Evolutionary conservation across 352 stramenopile genomes (phyloP).

Genomic region (Phytophthora palmivora): DNA sequence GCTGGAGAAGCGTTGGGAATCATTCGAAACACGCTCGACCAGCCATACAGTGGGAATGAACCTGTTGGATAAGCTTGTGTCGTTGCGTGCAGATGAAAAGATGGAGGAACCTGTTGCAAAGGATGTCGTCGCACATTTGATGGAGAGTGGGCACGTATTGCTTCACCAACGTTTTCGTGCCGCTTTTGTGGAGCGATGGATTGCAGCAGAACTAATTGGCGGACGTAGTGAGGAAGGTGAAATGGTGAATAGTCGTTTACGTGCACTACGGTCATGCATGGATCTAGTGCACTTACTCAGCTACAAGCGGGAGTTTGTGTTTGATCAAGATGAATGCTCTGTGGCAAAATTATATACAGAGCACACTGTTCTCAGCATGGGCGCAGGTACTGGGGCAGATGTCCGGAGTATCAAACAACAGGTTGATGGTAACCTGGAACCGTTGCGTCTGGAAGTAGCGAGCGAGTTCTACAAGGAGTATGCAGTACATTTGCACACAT

Average conservation of each 20-base stretch:
- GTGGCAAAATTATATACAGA: slow-evolving; percentile 84
- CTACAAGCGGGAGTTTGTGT: slow-evolving; percentile 90
- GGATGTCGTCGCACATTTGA: slow-evolving; percentile 57
- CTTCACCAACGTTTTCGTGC: slow-evolving; percentile 79
- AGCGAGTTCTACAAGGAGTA: slow-evolving; percentile 81
- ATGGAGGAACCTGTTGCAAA: slow-evolving; percentile 66
- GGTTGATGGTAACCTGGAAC: slow-evolving; percentile 74
- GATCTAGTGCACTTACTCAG: slow-evolving; percentile 85
- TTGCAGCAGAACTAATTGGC: slow-evolving; percentile 51
- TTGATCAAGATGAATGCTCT: slow-evolving; percentile 66
- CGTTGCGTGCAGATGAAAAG: slow-evolving; percentile 44
- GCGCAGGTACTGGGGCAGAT: slow-evolving; percentile 60
- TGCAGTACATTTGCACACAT: slow-evolving; percentile 54
- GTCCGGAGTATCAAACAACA: slow-evolving; percentile 76
- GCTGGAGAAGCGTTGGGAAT: slow-evolving; percentile 56
- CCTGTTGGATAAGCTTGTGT: slow-evolving; percentile 58
- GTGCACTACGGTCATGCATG: slow-evolving; percentile 77
- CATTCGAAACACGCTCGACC: slow-evolving; percentile 62
- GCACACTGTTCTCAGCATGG: slow-evolving; percentile 79
- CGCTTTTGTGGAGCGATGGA: slow-evolving; percentile 80
- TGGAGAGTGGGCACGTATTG: slow-evolving; percentile 65
- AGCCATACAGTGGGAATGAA: slow-evolving; percentile 61
- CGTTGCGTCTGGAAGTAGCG: slow-evolving; percentile 71
- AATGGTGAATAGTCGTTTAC: slow-evolving; percentile 50
- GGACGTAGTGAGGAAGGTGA: slow-evolving; percentile 53